These are phyloP conservation scores for Scortechinia acanthostroma DNA, from an alignment of 2,329 filamentous ascomycete species.

Conservation along the genomic window DNA sequence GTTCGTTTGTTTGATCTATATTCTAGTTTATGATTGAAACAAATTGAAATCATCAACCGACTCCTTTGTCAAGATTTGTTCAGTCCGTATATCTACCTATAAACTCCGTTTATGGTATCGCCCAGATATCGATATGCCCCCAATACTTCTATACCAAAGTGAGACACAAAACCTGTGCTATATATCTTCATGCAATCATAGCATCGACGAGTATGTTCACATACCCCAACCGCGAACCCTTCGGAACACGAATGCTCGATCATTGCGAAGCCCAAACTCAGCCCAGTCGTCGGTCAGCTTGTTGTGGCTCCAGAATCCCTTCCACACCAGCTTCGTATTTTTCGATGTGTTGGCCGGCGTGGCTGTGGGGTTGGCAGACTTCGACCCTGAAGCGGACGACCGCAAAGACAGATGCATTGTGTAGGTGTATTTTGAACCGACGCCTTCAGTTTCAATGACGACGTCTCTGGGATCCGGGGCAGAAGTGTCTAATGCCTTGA, in stretches of 20 bases:
- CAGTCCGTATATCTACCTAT: too few relatives aligned
- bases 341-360: constrained; percentile 27
- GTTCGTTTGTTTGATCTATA: too few relatives aligned
- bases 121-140: too few relatives aligned
- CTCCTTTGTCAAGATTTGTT: too few relatives aligned
- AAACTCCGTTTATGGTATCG: too few relatives aligned
- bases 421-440: constrained; percentile 72
- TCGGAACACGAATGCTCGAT: constrained; percentile 63
- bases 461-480: constrained; percentile 59
- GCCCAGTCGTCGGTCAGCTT: constrained; percentile 83
- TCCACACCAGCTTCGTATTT: constrained; percentile 86
- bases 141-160: too few relatives aligned
- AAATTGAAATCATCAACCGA: too few relatives aligned
- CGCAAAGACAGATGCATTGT: constrained; percentile 71
- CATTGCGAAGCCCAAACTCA: constrained; percentile 63
- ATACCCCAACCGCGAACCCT: constrained; percentile 29
- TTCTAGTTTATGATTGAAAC: too few relatives aligned
- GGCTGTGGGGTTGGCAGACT: constrained; percentile 25
- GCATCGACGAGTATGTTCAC: too few relatives aligned
- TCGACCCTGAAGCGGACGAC: constrained; percentile 43
- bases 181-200: too few relatives aligned
- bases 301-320: constrained; percentile 87
- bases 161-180: too few relatives aligned
- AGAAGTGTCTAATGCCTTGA: not conserved
- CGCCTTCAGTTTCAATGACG: constrained; percentile 80